Base-by-base conservation (phyloP, 306 rosid species). In the Luffa aegyptiaca region DNA sequence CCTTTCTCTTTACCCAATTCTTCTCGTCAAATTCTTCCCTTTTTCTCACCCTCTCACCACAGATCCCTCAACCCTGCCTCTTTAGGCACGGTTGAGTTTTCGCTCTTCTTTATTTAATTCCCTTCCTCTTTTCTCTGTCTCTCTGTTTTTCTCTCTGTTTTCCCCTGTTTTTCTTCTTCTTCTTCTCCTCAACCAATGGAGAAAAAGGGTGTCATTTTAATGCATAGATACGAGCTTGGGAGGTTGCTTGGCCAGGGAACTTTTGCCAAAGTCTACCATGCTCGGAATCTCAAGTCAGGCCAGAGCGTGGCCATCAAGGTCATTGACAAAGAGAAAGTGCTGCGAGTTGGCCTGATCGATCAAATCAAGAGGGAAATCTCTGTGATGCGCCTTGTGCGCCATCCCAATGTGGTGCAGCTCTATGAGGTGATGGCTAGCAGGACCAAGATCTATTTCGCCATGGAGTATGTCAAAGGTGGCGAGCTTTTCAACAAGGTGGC, bases 401-500 rank as follows among this genome's bases (percentile, higher is more conserved):
- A 88, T 81, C 94, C 94, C 0, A 84, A 90, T 82, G 87, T 90
- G 20, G 94, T 90, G 3, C 86, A 85, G 20, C 87, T 88, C 42
- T 88, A 86, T 55, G 94, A 90, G 56, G 94, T 90, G 3, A 90
- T 90, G 94, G 94, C 92, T 6, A 88, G 89, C 3, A 85, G 86
- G 6, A 64, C 85, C 8, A 90, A 90, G 89, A 88, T 88, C 84
- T 90, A 84, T 81, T 86, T 90, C 20, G 88, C 86, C 46, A 90
- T 90, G 90, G 94, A 90, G 69, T 90, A 66, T 41, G 86, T 90
- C 0, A 84, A 81, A 0, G 94, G 92, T 18, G 94, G 93, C 3
- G 94, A 90, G 79, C 89, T 90, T 68, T 87, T 90, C 85, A 84
- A 84, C 74, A 85, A 87, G 48, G 85, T 90, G 8, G 86, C 90